Conservation (phyloP, 169 alveolate genomes). For the Besnoitia besnoiti region DNA sequence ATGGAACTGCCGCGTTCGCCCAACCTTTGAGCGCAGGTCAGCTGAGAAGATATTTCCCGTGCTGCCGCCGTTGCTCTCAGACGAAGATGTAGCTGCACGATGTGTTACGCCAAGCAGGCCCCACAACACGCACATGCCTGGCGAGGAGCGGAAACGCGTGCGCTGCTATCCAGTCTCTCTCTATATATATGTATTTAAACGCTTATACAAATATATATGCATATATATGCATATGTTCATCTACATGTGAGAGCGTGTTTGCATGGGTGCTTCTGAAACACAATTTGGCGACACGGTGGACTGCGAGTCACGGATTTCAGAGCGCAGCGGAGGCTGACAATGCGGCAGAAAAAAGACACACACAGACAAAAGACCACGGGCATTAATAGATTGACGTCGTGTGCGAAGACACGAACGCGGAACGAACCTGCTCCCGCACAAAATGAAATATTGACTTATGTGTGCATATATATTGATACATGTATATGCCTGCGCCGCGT, state of each 20-base stretch:
- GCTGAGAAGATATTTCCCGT: no score
- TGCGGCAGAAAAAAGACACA: background rate
- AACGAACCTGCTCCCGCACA: background rate
- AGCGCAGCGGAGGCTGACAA: background rate
- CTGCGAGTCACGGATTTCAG: background rate
- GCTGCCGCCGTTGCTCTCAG: no score
- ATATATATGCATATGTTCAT: constrained; percentile 7
- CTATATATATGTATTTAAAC: background rate
- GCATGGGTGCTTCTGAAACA: background rate
- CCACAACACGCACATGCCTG: no score
- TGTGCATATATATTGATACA: constrained; percentile 12
- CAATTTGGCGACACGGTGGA: background rate
- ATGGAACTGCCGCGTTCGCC: no score
- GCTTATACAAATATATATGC: background rate
- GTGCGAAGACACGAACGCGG: no score
- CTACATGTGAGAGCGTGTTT: background rate
- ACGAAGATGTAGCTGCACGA: no score
- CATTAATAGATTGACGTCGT: no score
- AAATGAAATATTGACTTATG: background rate
- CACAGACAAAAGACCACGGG: no score
- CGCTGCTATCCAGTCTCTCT: no score
- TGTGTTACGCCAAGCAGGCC: no score
- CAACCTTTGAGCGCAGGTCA: no score
- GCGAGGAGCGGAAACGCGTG: no score
- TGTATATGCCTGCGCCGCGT: background rate